Conservation (phyloP, 2,329 filamentous ascomycete genomes). For the Nannizzia gypsea region DNA sequence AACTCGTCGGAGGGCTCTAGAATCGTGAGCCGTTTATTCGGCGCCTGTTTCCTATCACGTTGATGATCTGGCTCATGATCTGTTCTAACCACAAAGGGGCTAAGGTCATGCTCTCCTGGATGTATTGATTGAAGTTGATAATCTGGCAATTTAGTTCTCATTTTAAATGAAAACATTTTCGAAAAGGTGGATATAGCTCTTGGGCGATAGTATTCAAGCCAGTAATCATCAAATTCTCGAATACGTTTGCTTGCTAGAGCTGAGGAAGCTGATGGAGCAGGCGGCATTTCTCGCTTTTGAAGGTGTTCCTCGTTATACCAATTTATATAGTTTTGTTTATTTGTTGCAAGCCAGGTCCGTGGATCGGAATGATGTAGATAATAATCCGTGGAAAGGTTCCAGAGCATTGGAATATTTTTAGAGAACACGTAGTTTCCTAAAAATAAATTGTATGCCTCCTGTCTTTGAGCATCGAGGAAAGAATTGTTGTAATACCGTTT, state of each 20-base stretch:
- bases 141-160: constrained; percentile 80
- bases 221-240: constrained; percentile 77
- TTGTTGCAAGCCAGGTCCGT: constrained; percentile 54
- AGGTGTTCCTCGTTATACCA: constrained; percentile 76
- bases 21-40: constrained; percentile 59
- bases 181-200: constrained; percentile 75
- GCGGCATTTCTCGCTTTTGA: constrained; percentile 49
- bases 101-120: constrained; percentile 68
- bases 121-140: constrained; percentile 59
- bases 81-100: constrained; percentile 69
- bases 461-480: constrained; percentile 91
- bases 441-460: constrained; percentile 96
- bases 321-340: constrained; percentile 62
- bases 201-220: constrained; percentile 92
- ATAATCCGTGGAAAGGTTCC: constrained; percentile 91
- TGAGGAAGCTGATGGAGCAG: constrained; percentile 20
- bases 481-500: constrained; percentile 99
- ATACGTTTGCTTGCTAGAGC: constrained; percentile 22
- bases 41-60: constrained; percentile 46
- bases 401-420: constrained; percentile 84
- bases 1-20: constrained; percentile 46
- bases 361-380: constrained; percentile 88
- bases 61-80: constrained; percentile 41
- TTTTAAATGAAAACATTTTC: constrained; percentile 85
- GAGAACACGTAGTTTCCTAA: constrained; percentile 88